These are phyloP conservation scores for Xylaria cubensis DNA, from an alignment of 495 filamentous ascomycete genomes.

Conservation along the genomic window DNA sequence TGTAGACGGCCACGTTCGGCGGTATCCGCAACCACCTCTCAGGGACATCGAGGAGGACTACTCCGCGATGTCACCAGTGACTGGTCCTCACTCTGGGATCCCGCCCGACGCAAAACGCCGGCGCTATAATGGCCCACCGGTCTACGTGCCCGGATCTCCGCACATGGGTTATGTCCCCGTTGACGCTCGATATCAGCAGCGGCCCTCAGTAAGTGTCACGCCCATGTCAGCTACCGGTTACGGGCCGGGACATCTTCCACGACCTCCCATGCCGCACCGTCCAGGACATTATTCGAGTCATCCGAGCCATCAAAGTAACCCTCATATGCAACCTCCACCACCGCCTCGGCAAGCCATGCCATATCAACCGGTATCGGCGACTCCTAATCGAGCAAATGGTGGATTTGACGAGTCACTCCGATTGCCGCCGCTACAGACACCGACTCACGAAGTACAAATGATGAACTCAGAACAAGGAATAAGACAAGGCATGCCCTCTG, in stretches of 20 bases:
- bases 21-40: constrained; percentile 35
- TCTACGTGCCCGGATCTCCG: constrained; percentile 38
- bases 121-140: constrained; percentile 49
- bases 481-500: constrained; percentile 21
- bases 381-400: constrained; percentile 26
- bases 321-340: constrained; percentile 39
- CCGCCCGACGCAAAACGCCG: constrained; percentile 66
- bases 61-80: constrained; percentile 44
- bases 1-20: constrained; percentile 35
- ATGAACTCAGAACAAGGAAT: constrained; percentile 27
- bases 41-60: constrained; percentile 52
- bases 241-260: constrained; percentile 32
- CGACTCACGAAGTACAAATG: constrained; percentile 36
- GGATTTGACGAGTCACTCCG: constrained; percentile 54
- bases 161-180: constrained; percentile 35
- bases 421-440: constrained; percentile 67
- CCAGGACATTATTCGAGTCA: constrained; percentile 12
- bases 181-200: constrained; percentile 34
- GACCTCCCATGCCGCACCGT: constrained; percentile 35
- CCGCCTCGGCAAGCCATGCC: constrained; percentile 32
- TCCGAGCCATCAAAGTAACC: constrained; percentile 30
- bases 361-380: constrained; percentile 30
- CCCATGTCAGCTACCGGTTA: constrained; percentile 35
- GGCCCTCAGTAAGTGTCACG: constrained; percentile 31
- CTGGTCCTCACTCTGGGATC: constrained; percentile 16